Evolutionary conservation across 2,329 filamentous ascomycete species (phyloP).

Genomic region (Penicillium sp.): DNA sequence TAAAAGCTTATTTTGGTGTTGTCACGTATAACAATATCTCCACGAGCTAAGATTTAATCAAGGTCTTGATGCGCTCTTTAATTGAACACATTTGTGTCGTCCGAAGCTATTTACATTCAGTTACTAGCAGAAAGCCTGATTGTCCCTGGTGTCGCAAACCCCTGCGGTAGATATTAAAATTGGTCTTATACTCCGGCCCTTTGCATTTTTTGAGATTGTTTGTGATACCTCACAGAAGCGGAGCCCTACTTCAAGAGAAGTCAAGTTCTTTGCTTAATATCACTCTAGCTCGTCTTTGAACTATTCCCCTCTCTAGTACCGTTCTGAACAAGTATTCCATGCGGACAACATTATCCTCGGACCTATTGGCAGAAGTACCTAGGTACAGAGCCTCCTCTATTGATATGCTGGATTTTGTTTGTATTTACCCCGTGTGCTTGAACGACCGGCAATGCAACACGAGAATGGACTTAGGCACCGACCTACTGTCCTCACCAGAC

Average conservation of each 20-base stretch:
- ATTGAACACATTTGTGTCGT: background rate
- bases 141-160: background rate
- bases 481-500: constrained; percentile 1
- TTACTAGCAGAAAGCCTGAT: background rate
- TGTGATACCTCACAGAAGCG: background rate
- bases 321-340: background rate
- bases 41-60: background rate
- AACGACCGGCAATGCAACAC: background rate
- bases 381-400: background rate
- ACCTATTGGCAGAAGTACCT: background rate
- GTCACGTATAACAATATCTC: too few relatives aligned
- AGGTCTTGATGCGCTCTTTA: background rate
- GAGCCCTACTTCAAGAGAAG: background rate
- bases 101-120: background rate
- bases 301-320: background rate
- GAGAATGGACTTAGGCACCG: background rate
- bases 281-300: background rate
- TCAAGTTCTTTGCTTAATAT: background rate
- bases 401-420: background rate
- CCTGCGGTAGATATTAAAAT: constrained; percentile 3
- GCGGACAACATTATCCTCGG: background rate
- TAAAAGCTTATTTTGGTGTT: too few relatives aligned
- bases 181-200: constrained; percentile 1
- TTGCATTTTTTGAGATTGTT: background rate
- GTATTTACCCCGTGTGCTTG: background rate